Evolutionary conservation across 208 protist species (phyloP).

Genomic region (Trypanosoma grayi): DNA sequence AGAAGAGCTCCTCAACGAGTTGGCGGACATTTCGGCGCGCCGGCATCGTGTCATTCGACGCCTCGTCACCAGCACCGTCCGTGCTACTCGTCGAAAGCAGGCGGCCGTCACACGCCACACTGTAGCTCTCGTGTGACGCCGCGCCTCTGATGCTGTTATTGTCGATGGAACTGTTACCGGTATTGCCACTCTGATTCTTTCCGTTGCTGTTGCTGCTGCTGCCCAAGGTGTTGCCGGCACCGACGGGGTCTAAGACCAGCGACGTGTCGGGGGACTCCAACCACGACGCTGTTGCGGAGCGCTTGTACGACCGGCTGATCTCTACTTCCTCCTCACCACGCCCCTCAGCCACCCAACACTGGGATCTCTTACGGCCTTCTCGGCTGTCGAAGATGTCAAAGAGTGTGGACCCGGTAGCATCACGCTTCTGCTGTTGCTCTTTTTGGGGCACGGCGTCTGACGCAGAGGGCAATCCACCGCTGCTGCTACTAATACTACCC

Average conservation of each 20-base stretch:
- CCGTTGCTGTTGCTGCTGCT: not conserved
- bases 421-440: not conserved
- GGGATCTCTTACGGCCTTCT: not conserved
- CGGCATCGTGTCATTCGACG: not conserved
- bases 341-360: constrained; percentile 38
- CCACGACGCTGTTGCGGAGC: constrained; percentile 59
- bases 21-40: constrained; percentile 58
- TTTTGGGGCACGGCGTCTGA: not conserved
- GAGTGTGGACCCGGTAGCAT: too few species aligned
- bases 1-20: constrained; percentile 80
- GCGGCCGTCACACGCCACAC: not conserved
- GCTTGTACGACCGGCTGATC: constrained; percentile 69
- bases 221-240: not conserved
- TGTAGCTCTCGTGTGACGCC: not conserved
- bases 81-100: not conserved
- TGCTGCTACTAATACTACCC: constrained; percentile 28
- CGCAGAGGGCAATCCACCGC: constrained; percentile 10
- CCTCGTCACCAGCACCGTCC: not conserved
- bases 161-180: not conserved
- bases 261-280: constrained; percentile 42
- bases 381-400: not conserved
- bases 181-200: not conserved
- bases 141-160: not conserved
- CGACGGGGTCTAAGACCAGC: constrained; percentile 2
- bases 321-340: constrained; percentile 74